Evolutionary conservation across 169 alveolate genomes (phyloP).

Genomic region (Eimeria acervulina): DNA sequence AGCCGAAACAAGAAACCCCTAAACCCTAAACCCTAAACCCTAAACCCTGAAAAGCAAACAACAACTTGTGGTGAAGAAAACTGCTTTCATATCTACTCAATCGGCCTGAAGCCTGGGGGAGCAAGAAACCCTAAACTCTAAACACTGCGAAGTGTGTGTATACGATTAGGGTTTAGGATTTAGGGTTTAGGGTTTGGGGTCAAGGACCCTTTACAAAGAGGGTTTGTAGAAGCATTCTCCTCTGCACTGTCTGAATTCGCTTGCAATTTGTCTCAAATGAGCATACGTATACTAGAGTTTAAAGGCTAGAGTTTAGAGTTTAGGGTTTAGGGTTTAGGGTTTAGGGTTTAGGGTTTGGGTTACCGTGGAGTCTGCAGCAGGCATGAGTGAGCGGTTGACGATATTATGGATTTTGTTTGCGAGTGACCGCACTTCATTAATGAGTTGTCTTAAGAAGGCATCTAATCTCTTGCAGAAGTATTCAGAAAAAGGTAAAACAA

Average conservation of each 20-base stretch:
- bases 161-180: not conserved
- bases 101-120: no score
- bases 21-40: conserved; percentile 31
- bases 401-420: not conserved
- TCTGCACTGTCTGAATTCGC: not conserved
- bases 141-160: not conserved
- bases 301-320: not conserved
- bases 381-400: not conserved
- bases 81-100: no score
- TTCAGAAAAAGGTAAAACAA: not conserved
- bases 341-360: conserved; percentile 12
- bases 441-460: not conserved
- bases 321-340: not conserved
- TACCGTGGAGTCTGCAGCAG: not conserved
- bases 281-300: not conserved
- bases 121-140: conserved; percentile 45
- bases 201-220: not conserved
- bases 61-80: no score
- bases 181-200: conserved; percentile 2
- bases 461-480: not conserved
- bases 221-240: not conserved
- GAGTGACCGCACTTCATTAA: not conserved
- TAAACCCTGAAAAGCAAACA: conserved; percentile 16
- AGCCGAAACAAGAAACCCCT: not conserved
- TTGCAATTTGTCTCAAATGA: no score